phyloP scores from a whole-genome alignment of 208 protist species.

The Porcisia hertigi region DNA sequence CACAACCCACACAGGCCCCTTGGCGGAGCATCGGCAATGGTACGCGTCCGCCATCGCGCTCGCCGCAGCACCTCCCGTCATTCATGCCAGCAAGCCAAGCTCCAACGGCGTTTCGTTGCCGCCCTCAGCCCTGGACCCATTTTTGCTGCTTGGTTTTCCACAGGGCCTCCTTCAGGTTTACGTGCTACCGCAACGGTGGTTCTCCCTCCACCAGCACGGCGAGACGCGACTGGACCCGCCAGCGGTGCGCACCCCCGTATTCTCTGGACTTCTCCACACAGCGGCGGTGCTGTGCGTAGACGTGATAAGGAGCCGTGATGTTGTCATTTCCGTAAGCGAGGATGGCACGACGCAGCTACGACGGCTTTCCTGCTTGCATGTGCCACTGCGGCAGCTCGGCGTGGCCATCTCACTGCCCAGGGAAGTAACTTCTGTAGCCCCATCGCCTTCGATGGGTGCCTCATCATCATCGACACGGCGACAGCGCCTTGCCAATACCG shows the following conservation, averaged over 20 bases:
- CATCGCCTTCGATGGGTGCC: neutral
- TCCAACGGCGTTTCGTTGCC: slow-evolving; percentile 2
- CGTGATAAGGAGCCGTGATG: slow-evolving; percentile 43
- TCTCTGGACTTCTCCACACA: slow-evolving; percentile 46
- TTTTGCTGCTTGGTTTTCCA: slow-evolving; percentile 77
- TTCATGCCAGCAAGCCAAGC: neutral
- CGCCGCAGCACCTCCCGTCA: slow-evolving; percentile 21
- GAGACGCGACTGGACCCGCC: slow-evolving; percentile 62
- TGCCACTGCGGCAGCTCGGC: slow-evolving; percentile 65
- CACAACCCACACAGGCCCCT: neutral
- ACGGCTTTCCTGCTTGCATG: slow-evolving; percentile 53
- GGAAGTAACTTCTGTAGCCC: neutral
- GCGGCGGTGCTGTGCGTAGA: slow-evolving; percentile 59
- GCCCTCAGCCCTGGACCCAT: slow-evolving; percentile 21
- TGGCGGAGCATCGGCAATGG: slow-evolving; percentile 34
- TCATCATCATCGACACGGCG: neutral
- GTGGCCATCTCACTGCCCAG: slow-evolving; percentile 14
- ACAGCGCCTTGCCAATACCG: neutral
- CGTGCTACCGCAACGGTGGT: slow-evolving; percentile 62
- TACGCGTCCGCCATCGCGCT: slow-evolving; percentile 71
- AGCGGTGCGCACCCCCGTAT: slow-evolving; percentile 43
- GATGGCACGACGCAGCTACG: slow-evolving; percentile 73
- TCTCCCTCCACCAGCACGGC: slow-evolving; percentile 44
- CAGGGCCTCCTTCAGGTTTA: slow-evolving; percentile 77
- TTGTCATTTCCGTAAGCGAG: slow-evolving; percentile 71